Evolutionary conservation across 352 stramenopile species (phyloP).

Genomic region (Globisporangium abappressorium): DNA sequence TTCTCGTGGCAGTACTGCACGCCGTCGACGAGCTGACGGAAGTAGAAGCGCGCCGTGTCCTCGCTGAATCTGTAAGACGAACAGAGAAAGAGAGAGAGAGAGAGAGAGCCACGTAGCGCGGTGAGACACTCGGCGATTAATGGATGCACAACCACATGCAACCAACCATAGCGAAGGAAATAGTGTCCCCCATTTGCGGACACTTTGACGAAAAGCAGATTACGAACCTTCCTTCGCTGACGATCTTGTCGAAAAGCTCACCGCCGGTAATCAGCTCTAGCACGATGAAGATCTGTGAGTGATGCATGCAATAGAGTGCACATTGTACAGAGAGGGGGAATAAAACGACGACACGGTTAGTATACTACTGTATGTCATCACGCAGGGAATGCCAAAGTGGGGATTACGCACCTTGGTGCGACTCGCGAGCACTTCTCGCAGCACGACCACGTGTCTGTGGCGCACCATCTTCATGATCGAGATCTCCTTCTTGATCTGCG

Average conservation of each 20-base stretch:
- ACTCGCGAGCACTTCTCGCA: slow-evolving; percentile 89
- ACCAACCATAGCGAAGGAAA: neutral
- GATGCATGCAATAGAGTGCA: neutral
- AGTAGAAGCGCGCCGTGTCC: slow-evolving; percentile 97
- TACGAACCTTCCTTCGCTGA: slow-evolving; percentile 84
- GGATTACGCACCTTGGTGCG: slow-evolving; percentile 90
- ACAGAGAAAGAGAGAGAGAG: neutral
- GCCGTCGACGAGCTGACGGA: slow-evolving; percentile 96
- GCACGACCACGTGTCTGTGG: slow-evolving; percentile 86
- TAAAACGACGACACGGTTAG: neutral
- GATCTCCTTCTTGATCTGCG: slow-evolving; percentile 98
- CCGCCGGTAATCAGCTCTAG: slow-evolving; percentile 90
- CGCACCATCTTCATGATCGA: slow-evolving; percentile 98
- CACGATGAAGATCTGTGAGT: slow-evolving; percentile 94
- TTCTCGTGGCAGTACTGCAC: slow-evolving; percentile 97
- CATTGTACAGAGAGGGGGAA: neutral
- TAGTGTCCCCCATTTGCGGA: neutral
- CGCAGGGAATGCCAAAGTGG: neutral
- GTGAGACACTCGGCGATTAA: slow-evolving; percentile 11
- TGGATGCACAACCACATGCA: neutral
- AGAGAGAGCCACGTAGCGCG: slow-evolving; percentile 16
- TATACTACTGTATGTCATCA: neutral
- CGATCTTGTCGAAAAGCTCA: slow-evolving; percentile 96
- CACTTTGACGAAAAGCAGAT: neutral
- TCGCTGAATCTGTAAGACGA: slow-evolving; percentile 86